phyloP scores from a whole-genome alignment of 768 basidiomycete genomes.

The Rhodotorula toruloides region DNA sequence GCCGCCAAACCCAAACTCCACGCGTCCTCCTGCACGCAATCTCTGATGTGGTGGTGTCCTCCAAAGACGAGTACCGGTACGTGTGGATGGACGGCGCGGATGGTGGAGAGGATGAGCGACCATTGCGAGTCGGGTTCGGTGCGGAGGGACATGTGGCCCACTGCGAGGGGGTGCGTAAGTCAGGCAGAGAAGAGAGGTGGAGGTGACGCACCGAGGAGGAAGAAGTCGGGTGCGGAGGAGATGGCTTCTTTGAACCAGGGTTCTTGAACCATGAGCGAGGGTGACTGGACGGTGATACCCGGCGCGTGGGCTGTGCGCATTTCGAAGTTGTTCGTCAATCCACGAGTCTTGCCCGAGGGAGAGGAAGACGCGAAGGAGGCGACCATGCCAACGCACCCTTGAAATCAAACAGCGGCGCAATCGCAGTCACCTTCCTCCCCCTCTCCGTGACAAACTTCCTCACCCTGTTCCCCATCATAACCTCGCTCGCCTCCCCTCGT shows the following conservation, averaged over 20 bases:
- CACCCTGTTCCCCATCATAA: constrained; percentile 49
- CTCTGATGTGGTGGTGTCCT: constrained; percentile 59
- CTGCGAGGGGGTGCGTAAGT: not conserved
- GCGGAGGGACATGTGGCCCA: constrained; percentile 69
- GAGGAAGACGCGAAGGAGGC: not conserved
- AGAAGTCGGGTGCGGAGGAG: constrained; percentile 72
- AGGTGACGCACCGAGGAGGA: constrained; percentile 62
- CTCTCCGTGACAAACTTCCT: constrained; percentile 43
- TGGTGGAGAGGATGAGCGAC: constrained; percentile 65
- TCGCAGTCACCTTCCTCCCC: constrained; percentile 69
- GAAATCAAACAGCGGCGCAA: constrained; percentile 76
- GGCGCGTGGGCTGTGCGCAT: constrained; percentile 52
- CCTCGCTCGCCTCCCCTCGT: constrained; percentile 41
- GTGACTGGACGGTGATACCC: constrained; percentile 70
- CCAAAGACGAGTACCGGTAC: constrained; percentile 81
- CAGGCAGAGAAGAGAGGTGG: not conserved
- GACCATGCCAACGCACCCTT: constrained; percentile 48
- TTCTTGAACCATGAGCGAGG: constrained; percentile 71
- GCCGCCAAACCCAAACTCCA: constrained; percentile 75
- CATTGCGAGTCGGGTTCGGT: constrained; percentile 56
- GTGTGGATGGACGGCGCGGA: constrained; percentile 65
- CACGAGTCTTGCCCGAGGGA: no score
- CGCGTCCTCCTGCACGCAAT: constrained; percentile 67
- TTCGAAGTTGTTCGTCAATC: no score
- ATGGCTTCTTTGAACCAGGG: constrained; percentile 76